Conservation (phyloP, 257 asterid species). For the Fraxinus quadrangulata region DNA sequence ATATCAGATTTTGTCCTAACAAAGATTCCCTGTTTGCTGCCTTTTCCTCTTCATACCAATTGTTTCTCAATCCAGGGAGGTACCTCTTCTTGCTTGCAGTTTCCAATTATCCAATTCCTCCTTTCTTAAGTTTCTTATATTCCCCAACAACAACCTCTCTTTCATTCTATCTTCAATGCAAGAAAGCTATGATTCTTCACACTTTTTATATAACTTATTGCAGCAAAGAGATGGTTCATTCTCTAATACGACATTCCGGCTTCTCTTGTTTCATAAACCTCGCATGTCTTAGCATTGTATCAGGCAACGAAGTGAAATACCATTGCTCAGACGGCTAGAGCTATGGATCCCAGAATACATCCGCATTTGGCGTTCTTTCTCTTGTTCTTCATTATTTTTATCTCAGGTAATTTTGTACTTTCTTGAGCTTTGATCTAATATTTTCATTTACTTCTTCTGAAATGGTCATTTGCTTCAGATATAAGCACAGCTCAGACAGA, state of each 20-base stretch:
- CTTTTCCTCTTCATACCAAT: conserved; percentile 45
- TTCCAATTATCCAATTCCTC: conserved; percentile 70
- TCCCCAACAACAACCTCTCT: conserved; percentile 58
- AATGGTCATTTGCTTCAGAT: conserved; percentile 42
- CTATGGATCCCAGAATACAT: conserved; percentile 41
- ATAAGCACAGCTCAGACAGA: conserved; percentile 42
- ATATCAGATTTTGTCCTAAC: conserved; percentile 7
- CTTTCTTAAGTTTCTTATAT: conserved; percentile 73
- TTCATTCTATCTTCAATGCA: conserved; percentile 56
- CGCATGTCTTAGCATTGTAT: background rate
- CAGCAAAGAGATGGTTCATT: conserved; percentile 36
- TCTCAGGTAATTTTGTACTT: conserved; percentile 54
- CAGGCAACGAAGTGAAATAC: background rate
- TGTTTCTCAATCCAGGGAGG: conserved; percentile 41
- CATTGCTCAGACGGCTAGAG: conserved; percentile 14
- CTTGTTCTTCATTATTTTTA: conserved; percentile 38
- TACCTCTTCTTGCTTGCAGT: conserved; percentile 70
- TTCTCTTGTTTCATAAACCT: conserved; percentile 26
- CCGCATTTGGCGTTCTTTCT: conserved; percentile 34
- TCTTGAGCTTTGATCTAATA: conserved; percentile 3
- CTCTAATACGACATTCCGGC: conserved; percentile 31
- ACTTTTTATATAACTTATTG: conserved; percentile 46
- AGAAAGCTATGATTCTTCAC: conserved; percentile 87
- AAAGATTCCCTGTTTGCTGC: conserved; percentile 37
- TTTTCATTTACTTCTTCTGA: background rate